Evolutionary conservation across 2,329 filamentous ascomycete species (phyloP).

Genomic region (Alternaria sp.): DNA sequence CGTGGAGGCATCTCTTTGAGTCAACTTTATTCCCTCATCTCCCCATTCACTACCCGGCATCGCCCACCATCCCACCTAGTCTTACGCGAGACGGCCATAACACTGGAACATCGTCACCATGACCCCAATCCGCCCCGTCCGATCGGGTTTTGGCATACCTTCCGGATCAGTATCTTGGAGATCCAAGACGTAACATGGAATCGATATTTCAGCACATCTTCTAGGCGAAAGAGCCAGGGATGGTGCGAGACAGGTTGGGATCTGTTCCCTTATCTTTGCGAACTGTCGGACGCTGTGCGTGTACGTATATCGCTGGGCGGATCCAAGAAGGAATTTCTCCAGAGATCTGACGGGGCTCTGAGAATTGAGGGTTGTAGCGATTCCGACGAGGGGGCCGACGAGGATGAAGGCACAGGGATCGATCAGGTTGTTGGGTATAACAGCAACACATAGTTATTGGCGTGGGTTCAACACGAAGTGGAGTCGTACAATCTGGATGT

Average conservation of each 20-base stretch:
- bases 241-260: constrained; percentile 2
- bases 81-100: not conserved
- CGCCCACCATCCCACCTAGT: not conserved
- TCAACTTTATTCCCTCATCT: not conserved
- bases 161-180: not conserved
- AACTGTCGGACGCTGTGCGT: not conserved
- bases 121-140: not conserved
- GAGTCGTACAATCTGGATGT: no score
- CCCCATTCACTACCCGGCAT: not conserved
- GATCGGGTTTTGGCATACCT: not conserved
- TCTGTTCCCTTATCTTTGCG: not conserved
- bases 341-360: not conserved
- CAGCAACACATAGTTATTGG: not conserved
- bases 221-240: not conserved
- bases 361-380: not conserved
- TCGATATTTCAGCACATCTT: not conserved
- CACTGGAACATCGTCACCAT: not conserved
- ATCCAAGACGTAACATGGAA: not conserved
- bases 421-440: not conserved
- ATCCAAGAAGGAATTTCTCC: not conserved
- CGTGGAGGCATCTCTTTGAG: not conserved
- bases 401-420: not conserved
- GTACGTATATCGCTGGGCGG: not conserved
- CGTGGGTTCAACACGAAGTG: not conserved
- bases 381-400: not conserved